These are phyloP conservation scores for Closterium sp. DNA, from an alignment of 139 green algal species.

Conservation along the genomic window DNA sequence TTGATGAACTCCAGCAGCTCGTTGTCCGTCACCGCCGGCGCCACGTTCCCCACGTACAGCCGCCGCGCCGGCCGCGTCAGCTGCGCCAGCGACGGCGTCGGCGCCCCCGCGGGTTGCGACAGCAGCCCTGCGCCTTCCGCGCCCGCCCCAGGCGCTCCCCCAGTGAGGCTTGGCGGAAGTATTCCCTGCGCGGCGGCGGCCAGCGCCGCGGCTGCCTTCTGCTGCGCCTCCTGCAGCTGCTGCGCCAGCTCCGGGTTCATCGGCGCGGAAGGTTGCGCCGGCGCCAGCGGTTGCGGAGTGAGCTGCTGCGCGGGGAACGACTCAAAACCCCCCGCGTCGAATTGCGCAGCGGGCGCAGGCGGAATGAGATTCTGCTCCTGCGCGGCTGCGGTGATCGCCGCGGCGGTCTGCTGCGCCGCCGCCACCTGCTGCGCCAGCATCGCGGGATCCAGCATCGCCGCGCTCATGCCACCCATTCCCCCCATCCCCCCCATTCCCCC, in stretches of 20 bases:
- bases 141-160: not conserved
- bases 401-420: not conserved
- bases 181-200: not conserved
- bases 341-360: not conserved
- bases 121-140: not conserved
- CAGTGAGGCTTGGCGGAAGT: not conserved
- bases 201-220: not conserved
- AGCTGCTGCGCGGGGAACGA: not conserved
- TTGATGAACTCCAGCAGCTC: slow-evolving; percentile 51
- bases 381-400: slow-evolving; percentile 1
- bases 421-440: slow-evolving; percentile 4
- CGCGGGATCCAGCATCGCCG: not conserved
- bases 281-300: not conserved
- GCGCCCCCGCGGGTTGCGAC: not conserved
- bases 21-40: slow-evolving; percentile 28
- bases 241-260: slow-evolving; percentile 1
- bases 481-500: not conserved
- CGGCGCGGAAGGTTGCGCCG: not conserved
- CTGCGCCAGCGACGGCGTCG: not conserved
- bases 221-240: not conserved
- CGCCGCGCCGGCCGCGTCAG: slow-evolving; percentile 36
- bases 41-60: slow-evolving; percentile 48
- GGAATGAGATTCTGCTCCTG: not conserved
- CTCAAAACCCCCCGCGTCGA: not conserved
- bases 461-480: not conserved